Evolutionary conservation across 768 basidiomycete genomes (phyloP).

Genomic region (Panaeolus papilionaceus): DNA sequence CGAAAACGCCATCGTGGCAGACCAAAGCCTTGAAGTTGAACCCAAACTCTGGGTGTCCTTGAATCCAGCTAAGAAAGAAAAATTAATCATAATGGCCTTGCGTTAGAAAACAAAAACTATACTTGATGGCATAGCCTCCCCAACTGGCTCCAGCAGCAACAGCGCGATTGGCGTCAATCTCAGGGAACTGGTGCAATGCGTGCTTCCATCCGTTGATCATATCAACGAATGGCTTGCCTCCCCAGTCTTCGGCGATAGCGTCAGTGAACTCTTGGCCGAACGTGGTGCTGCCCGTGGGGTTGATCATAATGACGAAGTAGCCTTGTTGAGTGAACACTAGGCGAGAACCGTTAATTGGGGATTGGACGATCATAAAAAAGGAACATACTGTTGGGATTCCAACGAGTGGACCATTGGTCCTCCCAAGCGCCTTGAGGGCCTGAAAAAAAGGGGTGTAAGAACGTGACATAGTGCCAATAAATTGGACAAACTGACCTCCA

Average conservation of each 20-base stretch:
- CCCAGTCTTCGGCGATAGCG: conserved; percentile 82
- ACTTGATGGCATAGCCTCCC: conserved; percentile 93
- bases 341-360: not conserved
- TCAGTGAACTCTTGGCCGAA: conserved; percentile 94
- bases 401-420: conserved; percentile 89
- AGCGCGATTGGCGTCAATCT: conserved; percentile 75
- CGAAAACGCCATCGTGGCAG: conserved; percentile 93
- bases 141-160: conserved; percentile 85
- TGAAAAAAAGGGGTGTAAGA: conserved; percentile 38
- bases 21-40: conserved; percentile 93
- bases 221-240: conserved; percentile 85
- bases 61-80: conserved; percentile 76
- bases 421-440: conserved; percentile 84
- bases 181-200: conserved; percentile 68
- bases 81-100: not conserved
- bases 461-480: not conserved
- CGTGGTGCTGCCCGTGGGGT: conserved; percentile 93
- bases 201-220: conserved; percentile 78
- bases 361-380: not conserved
- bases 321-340: conserved; percentile 86
- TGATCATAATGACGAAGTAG: conserved; percentile 87
- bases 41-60: conserved; percentile 88
- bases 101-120: conserved; percentile 23
- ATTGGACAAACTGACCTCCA: conserved; percentile 51
- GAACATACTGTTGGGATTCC: conserved; percentile 83